Percentiles rank a stretch among this genome's conserved stretches.
Conservation (phyloP, 169 alveolate genomes). For the Plasmodium falciparum region DNA sequence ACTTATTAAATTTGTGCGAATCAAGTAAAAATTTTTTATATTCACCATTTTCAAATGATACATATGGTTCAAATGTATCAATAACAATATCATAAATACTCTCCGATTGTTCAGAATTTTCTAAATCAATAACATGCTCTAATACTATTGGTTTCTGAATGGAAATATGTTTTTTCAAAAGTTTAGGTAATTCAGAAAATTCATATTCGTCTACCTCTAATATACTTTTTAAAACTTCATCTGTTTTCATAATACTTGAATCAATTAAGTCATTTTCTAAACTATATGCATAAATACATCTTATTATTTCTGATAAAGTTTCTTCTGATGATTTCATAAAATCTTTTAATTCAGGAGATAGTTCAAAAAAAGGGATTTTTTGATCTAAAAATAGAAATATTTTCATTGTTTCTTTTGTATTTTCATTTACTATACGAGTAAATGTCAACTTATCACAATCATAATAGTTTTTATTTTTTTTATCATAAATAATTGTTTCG, state of each 20-base stretch:
- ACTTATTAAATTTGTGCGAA: slow-evolving; percentile 43
- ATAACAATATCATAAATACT: slow-evolving; percentile 69
- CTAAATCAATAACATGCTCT: slow-evolving; percentile 65
- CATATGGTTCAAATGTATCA: slow-evolving; percentile 69
- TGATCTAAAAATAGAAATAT: slow-evolving; percentile 66
- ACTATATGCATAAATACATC: slow-evolving; percentile 69
- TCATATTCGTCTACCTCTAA: slow-evolving; percentile 74
- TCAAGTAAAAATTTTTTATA: slow-evolving; percentile 56
- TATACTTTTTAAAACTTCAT: slow-evolving; percentile 62
- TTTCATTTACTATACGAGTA: slow-evolving; percentile 68
- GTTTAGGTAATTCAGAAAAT: slow-evolving; percentile 59
- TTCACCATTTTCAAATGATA: slow-evolving; percentile 49
- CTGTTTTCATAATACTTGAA: slow-evolving; percentile 50
- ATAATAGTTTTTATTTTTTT: slow-evolving; percentile 66
- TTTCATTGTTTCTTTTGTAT: slow-evolving; percentile 54
- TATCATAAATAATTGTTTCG: slow-evolving; percentile 76
- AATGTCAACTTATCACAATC: slow-evolving; percentile 74
- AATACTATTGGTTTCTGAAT: slow-evolving; percentile 73
- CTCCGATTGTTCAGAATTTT: slow-evolving; percentile 61
- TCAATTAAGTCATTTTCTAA: slow-evolving; percentile 70
- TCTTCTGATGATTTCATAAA: slow-evolving; percentile 73
- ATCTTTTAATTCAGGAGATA: slow-evolving; percentile 49
- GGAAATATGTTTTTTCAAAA: slow-evolving; percentile 54
- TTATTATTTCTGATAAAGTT: slow-evolving; percentile 71
- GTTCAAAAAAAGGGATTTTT: slow-evolving; percentile 74